Base-by-base conservation (phyloP, 2,329 filamentous ascomycete genomes). In the Colletotrichum tamarilloi region DNA sequence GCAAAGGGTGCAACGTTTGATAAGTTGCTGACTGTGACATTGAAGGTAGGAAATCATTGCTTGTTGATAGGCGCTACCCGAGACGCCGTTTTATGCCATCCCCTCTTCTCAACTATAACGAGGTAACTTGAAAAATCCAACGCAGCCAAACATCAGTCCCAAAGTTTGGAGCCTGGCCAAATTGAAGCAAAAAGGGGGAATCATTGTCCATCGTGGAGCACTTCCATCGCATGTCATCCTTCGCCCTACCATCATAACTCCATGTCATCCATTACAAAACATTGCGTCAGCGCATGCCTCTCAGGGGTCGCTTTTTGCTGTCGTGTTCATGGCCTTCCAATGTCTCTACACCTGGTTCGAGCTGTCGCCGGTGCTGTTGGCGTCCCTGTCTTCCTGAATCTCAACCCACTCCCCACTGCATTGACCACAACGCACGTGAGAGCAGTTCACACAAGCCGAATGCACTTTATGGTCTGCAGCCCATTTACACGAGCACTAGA, bases 401-500 rank as follows among this genome's bases (percentile, higher is more conserved):
- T 4, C 9, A 12, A 57, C 16, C 26, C n/a, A 30, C 6, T 11
- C 5, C 5, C 19, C n/a, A 11, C 46, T 59, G 24, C 74, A 75
- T 28, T 55, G 6, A 30, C 9, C 9, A 26, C 74, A 75, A 16
- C 74, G 62, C 5, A 16, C 14, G 42, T 74, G 74, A 2, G 26
- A 12, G 49, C 74, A 75, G 6, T 42, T 8, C 4, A 75, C 56
- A 9, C 67, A 75, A 14, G 12, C 24, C n/a, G 53, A 28, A 26
- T 71, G 38, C 32, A 66, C 11, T 53, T 60, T 67, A 14, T 19
- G 30, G 19, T 59, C 59, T 9, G 59, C 60, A 8, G 57, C 24
- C 63, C 53, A 57, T 4, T 1, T 5, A 22, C 74, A 75, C 1
- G 56, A 12, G 67, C 74, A 75, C 74, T 75, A 62, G 7, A 11